These are phyloP conservation scores for Triticum monococcum DNA, from an alignment of 176 grass and related monocot species.

Conservation along the genomic window DNA sequence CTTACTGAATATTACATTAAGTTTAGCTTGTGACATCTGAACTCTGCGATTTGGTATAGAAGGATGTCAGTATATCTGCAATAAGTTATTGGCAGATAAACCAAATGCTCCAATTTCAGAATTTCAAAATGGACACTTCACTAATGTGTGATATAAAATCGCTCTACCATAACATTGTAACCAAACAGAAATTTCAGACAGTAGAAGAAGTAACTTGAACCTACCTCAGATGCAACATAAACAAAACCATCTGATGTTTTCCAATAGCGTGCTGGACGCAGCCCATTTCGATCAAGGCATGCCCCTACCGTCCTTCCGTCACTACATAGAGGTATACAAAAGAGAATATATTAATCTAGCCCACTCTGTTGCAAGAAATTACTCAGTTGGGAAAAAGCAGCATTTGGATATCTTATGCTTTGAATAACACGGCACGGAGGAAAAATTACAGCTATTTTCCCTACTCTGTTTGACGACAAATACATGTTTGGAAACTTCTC, in stretches of 20 bases:
- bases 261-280: slow-evolving; percentile 99
- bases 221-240: slow-evolving; percentile 99
- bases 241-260: slow-evolving; percentile 94
- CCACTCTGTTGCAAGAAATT: slow-evolving; percentile 29
- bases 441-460: too few species aligned
- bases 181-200: slow-evolving; percentile 23
- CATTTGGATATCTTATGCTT: slow-evolving; percentile 12
- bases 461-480: background rate
- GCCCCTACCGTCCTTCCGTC: slow-evolving; percentile 97
- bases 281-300: slow-evolving; percentile 96
- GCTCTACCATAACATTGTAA: slow-evolving; percentile 9
- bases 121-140: slow-evolving; percentile 33
- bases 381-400: background rate
- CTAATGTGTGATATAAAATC: slow-evolving; percentile 23
- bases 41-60: slow-evolving; percentile 56
- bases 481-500: slow-evolving; percentile 23
- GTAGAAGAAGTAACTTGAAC: slow-evolving; percentile 29
- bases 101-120: slow-evolving; percentile 42
- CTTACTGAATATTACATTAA: slow-evolving; percentile 52
- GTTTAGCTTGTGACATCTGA: slow-evolving; percentile 59
- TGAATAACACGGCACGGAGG: background rate
- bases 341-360: slow-evolving; percentile 18
- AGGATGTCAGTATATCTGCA: slow-evolving; percentile 57
- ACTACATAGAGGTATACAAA: slow-evolving; percentile 58
- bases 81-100: slow-evolving; percentile 53